Evolutionary conservation across 1,284 basidiomycete species (phyloP).

Genomic region (Golubevia sp.): DNA sequence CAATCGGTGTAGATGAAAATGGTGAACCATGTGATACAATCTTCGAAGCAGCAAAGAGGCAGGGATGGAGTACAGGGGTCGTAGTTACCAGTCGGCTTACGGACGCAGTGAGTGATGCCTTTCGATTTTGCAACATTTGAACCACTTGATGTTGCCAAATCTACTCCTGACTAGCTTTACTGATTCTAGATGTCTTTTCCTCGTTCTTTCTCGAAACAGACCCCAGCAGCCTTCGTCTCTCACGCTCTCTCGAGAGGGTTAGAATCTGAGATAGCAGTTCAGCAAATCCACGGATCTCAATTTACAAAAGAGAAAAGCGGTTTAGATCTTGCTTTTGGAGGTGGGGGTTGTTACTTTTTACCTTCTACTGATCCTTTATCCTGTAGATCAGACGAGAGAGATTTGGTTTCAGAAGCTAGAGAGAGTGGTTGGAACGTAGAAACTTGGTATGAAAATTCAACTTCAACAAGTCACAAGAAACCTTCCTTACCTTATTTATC

Average conservation of each 20-base stretch:
- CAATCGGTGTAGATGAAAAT: slow-evolving; percentile 33
- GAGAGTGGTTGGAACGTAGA: slow-evolving; percentile 35
- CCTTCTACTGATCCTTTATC: slow-evolving; percentile 16
- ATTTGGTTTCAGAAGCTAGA: slow-evolving; percentile 29
- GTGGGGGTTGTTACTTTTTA: slow-evolving; percentile 44
- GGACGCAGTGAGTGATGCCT: slow-evolving; percentile 22
- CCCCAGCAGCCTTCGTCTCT: slow-evolving; percentile 38
- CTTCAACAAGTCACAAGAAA: background rate
- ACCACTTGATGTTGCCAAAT: no score
- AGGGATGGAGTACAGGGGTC: slow-evolving; percentile 32
- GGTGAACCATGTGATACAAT: slow-evolving; percentile 31
- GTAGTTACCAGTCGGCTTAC: slow-evolving; percentile 40
- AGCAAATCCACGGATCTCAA: slow-evolving; percentile 26
- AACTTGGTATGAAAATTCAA: slow-evolving; percentile 6
- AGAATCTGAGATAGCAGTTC: slow-evolving; percentile 35
- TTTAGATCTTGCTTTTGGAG: slow-evolving; percentile 44
- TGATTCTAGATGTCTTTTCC: no score
- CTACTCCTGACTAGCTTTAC: no score
- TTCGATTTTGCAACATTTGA: no score
- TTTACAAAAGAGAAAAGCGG: slow-evolving; percentile 7
- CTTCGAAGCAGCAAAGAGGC: slow-evolving; percentile 37
- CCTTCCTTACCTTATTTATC: slow-evolving; percentile 32
- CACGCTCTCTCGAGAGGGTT: slow-evolving; percentile 30
- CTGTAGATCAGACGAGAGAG: slow-evolving; percentile 31
- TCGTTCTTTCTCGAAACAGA: slow-evolving; percentile 6